Base-by-base conservation (phyloP, 1,284 basidiomycete species). In the Meira miltonrushii region DNA sequence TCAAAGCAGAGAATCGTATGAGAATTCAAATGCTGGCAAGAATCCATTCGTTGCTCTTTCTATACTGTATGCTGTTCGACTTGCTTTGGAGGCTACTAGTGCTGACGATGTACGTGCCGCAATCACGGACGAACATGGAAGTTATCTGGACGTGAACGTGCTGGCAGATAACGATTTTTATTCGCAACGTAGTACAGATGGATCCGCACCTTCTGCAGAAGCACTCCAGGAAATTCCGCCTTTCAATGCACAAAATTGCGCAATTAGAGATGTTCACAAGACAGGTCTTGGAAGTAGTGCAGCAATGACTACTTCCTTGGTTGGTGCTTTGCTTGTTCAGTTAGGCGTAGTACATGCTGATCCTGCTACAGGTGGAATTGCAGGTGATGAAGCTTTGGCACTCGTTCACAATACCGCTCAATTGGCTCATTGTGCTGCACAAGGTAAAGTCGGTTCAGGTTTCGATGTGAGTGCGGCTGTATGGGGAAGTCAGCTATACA, bases 161-260 rank as follows among this genome's bases (percentile, higher is more conserved):
- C 85, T 88, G 19, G 95, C 90, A 5, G 91, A 92, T 79, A 98
- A 98, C 74, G 95, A 97, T 79, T 98, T 97, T 72, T 98, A 98
- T 81, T 95, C 92, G 1, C 94, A 98, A 75, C 83, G 88, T 59
- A 44, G 43, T 25, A 44, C 3, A 13, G 58, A 63, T 41, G 67
- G 69, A 44, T 61, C 67, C 59, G 65, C 64, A 46, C 65, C 67
- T 25, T 65, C 71, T 28, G 54, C 61, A 17, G 43, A 43, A 19
- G 58, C 63, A 23, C 62, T 60, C 84, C 83, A 4, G 76, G 85
- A 51, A 76, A 80, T 98, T 80, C 82, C 82, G 39, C 83, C 84
- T 19, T 88, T 91, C 19, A 84, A 86, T 53, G 85, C 87, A 2
- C 71, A 69, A 37, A 55, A 58, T 12, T 66, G 66, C 39, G 60